phyloP scores from a whole-genome alignment of 495 filamentous ascomycete genomes.

The Xylaria intraflava region DNA sequence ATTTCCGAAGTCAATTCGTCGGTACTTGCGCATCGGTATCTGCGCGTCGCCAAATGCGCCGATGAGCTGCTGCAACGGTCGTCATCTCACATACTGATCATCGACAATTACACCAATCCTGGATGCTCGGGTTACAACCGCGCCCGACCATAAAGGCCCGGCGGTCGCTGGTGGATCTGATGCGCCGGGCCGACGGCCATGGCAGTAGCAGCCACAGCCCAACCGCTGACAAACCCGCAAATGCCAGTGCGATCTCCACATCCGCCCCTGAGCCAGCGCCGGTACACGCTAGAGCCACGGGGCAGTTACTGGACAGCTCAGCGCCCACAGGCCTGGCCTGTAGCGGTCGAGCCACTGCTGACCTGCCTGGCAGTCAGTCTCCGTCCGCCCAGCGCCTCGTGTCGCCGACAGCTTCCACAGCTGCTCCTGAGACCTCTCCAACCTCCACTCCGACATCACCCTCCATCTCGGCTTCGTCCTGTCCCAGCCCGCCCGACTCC shows the following conservation, averaged over 20 bases:
- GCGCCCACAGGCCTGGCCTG: not conserved
- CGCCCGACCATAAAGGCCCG: slow-evolving; percentile 60
- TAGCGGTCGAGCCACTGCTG: no score
- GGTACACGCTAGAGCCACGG: slow-evolving; percentile 28
- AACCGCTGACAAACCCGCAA: slow-evolving; percentile 8
- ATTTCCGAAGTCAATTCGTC: no score
- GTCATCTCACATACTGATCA: not conserved
- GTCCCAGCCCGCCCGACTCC: slow-evolving; percentile 21
- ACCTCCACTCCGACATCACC: slow-evolving; percentile 21
- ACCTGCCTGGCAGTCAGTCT: slow-evolving; percentile 38
- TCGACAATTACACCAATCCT: slow-evolving; percentile 7
- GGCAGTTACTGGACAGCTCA: slow-evolving; percentile 6
- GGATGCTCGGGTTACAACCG: slow-evolving; percentile 53
- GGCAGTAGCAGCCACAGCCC: slow-evolving; percentile 29
- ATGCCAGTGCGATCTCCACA: not conserved
- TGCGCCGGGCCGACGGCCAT: slow-evolving; percentile 42
- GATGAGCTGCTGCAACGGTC: not conserved
- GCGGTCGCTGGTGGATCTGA: slow-evolving; percentile 66
- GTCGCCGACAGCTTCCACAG: slow-evolving; percentile 33
- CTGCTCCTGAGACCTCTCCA: slow-evolving; percentile 29
- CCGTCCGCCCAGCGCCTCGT: slow-evolving; percentile 38
- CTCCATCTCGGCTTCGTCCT: slow-evolving; percentile 26
- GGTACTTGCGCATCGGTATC: no score
- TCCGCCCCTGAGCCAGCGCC: slow-evolving; percentile 15
- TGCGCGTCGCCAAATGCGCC: no score